These are phyloP conservation scores for Sparassis latifolia DNA, from an alignment of 1,284 basidiomycete genomes.

Conservation along the genomic window DNA sequence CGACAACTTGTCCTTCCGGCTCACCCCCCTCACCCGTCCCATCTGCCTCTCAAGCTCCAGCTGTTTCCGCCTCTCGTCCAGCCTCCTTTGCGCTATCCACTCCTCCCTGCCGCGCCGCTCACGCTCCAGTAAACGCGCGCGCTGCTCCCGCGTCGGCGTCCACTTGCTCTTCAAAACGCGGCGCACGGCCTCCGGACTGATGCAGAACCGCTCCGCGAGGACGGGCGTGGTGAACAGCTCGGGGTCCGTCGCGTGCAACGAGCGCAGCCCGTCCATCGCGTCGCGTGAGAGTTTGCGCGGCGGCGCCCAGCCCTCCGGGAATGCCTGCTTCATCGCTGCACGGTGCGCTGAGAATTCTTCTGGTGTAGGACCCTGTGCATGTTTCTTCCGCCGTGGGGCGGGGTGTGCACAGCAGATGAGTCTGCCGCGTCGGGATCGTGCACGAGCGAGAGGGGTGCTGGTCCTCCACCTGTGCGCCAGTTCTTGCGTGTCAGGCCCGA, in stretches of 20 bases:
- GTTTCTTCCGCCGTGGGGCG: conserved; percentile 7
- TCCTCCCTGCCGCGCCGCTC: conserved; percentile 47
- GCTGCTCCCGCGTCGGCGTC: conserved; percentile 57
- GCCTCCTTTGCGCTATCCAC: conserved; percentile 32
- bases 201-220: conserved; percentile 74
- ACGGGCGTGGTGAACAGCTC: conserved; percentile 62
- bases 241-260: conserved; percentile 68
- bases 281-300: conserved; percentile 84
- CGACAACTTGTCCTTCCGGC: conserved; percentile 1
- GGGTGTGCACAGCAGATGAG: conserved; percentile 3
- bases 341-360: conserved; percentile 50
- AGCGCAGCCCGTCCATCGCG: conserved; percentile 82
- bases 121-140: conserved; percentile 44
- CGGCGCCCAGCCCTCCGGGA: conserved; percentile 80
- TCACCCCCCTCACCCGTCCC: conserved; percentile 3
- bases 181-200: conserved; percentile 83
- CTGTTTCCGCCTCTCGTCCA: conserved; percentile 35
- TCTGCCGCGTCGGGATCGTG: conserved; percentile 33
- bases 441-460: conserved; percentile 45
- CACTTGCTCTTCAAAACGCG: conserved; percentile 82
- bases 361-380: conserved; percentile 22
- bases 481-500: conserved; percentile 20
- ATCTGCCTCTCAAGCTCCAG: conserved; percentile 21
- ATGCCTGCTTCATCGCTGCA: conserved; percentile 48
- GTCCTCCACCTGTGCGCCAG: conserved; percentile 46